phyloP scores from a whole-genome alignment of 225 moss, liverwort and hornwort species.

The Neckera pumila region DNA sequence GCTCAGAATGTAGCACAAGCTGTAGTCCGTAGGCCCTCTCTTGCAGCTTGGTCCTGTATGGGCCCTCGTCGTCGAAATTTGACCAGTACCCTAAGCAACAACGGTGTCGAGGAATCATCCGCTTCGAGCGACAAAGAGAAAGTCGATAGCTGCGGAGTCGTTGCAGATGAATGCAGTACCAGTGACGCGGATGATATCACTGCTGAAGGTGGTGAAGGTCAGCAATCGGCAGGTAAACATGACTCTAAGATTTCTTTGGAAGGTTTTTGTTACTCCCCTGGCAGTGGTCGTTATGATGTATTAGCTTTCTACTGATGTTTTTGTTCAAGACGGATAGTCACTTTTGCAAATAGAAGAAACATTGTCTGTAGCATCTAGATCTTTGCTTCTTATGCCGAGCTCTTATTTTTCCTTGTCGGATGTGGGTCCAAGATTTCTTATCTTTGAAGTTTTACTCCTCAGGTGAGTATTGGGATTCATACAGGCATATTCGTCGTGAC shows the following conservation, averaged over 20 bases:
- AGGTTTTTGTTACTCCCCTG: not conserved
- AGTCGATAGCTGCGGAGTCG: constrained; percentile 6
- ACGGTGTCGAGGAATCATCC: not conserved
- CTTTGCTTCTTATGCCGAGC: not conserved
- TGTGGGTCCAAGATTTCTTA: not conserved
- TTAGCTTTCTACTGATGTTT: not conserved
- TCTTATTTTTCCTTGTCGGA: not conserved
- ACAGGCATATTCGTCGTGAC: constrained; percentile 2
- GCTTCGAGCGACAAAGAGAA: constrained; percentile 21
- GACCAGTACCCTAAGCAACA: not conserved
- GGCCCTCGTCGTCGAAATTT: constrained; percentile 73
- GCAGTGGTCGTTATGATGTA: not conserved
- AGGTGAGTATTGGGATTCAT: constrained; percentile 46
- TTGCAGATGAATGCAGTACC: constrained; percentile 13
- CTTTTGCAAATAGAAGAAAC: not conserved
- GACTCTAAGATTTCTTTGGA: not conserved
- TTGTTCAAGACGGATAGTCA: not conserved
- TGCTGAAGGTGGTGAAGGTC: constrained; percentile 19
- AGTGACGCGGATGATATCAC: not conserved
- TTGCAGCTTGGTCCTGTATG: constrained; percentile 89
- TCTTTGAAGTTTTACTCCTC: not conserved
- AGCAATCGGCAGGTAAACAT: constrained; percentile 25
- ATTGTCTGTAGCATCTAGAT: not conserved
- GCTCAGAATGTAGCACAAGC: constrained; percentile 89
- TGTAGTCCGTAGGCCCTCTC: constrained; percentile 70